These are phyloP conservation scores for Rhizophagus clarus DNA, from an alignment of 192 early-diverging fungal species.

Conservation along the genomic window DNA sequence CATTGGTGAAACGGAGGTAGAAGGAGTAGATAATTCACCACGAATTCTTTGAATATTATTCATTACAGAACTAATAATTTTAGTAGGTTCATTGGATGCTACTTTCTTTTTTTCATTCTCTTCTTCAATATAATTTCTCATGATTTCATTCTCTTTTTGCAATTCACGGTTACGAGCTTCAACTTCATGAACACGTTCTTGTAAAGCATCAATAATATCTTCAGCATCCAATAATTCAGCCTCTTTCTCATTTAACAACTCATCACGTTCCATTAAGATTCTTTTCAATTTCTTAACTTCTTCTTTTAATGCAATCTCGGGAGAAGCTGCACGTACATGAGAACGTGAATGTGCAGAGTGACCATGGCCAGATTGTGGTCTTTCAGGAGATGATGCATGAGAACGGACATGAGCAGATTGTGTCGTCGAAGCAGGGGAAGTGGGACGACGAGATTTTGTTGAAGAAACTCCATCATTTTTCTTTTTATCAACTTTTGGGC, in stretches of 20 bases:
- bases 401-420: background rate
- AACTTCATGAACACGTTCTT: slow-evolving; percentile 8
- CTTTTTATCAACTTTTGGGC: background rate
- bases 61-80: background rate
- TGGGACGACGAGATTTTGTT: background rate
- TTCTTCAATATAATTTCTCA: background rate
- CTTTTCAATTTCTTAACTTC: slow-evolving; percentile 15
- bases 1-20: background rate
- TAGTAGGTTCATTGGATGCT: background rate
- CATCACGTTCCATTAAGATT: background rate
- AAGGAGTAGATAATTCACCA: background rate
- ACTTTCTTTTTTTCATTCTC: background rate
- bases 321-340: background rate
- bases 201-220: slow-evolving; percentile 19
- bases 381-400: slow-evolving; percentile 9
- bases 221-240: background rate
- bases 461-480: background rate
- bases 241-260: slow-evolving; percentile 7
- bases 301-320: background rate
- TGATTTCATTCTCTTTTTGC: background rate
- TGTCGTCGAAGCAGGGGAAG: background rate
- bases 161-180: slow-evolving; percentile 19
- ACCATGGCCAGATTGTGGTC: background rate
- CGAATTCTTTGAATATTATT: slow-evolving; percentile 25
- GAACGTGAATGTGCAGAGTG: slow-evolving; percentile 1